Base-by-base conservation (phyloP, 495 filamentous ascomycete genomes). In the Aspergillus affinis region DNA sequence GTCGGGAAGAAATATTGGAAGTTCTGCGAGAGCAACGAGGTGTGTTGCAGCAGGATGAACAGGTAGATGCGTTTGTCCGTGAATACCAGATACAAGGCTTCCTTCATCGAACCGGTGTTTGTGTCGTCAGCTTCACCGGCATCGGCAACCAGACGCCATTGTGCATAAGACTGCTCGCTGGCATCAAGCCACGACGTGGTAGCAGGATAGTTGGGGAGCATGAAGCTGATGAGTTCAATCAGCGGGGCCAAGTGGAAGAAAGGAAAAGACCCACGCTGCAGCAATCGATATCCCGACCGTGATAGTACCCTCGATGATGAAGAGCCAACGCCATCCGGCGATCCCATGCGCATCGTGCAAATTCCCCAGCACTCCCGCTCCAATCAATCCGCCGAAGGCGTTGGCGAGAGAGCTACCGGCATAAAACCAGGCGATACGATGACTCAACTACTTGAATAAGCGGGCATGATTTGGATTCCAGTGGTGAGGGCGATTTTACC, bases 1-100 rank as follows among this genome's bases (percentile, higher is more conserved):
- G 87, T 87, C 0, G 90, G 90, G 73, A 93, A 93, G 81, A 93
- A 92, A 72, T 92, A 91, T 27, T 88, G 90, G 26, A 92, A 87
- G 15, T 86, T 87, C 48, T 75, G 73, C 18, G 71, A 72, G 1
- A 75, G 60, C n/a, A 75, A 65, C 9, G 71, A 71, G 17, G 61
- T 51, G 51, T 75, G 73, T 52, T 75, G 71, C 7, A 74, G 61
- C n/a, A 74, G 51, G 27, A 72, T 72, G 50, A 74, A 74, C 6
- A 74, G 65, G 46, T 74, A 74, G 54, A 74, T 74, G n/a, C 72
- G 68, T 23, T 67, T 68, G 51, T 72, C 72, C 3, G 65, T 55
- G 36, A 74, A 72, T 13, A 74, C 70, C 7, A 72, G 20, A 10
- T 54, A 45, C 17, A 74, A 21, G 0, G 68, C 66, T 44, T 71